phyloP scores from a whole-genome alignment of 257 asterid species.

The Echites panduratus region DNA sequence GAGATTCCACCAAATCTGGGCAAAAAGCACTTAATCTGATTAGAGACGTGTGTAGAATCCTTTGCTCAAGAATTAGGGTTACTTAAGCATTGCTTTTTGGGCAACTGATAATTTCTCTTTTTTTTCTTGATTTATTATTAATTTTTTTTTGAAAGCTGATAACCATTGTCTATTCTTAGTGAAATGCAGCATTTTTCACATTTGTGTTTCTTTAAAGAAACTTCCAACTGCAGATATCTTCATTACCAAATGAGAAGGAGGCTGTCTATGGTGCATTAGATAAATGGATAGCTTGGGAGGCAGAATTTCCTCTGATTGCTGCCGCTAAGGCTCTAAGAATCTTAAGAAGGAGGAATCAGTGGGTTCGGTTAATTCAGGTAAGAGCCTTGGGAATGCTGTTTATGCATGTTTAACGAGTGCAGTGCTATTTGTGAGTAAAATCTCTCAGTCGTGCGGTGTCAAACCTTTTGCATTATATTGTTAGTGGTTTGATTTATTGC shows the following conservation, averaged over 20 bases:
- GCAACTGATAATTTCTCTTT: not conserved
- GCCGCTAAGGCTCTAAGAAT: slow-evolving; percentile 87
- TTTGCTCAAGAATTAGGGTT: not conserved
- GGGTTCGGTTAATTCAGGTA: slow-evolving; percentile 79
- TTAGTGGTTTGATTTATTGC: not conserved
- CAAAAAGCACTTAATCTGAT: slow-evolving; percentile 73
- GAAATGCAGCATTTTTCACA: not conserved
- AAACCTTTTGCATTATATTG: not conserved
- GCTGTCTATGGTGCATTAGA: slow-evolving; percentile 74
- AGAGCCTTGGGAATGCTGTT: slow-evolving; percentile 9
- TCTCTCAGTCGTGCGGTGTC: not conserved
- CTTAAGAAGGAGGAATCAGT: slow-evolving; percentile 58
- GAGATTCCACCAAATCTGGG: slow-evolving; percentile 81
- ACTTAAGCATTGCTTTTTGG: not conserved
- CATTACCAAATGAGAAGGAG: slow-evolving; percentile 80
- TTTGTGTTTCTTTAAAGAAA: not conserved
- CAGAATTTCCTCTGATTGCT: slow-evolving; percentile 88
- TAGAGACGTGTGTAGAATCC: slow-evolving; percentile 42
- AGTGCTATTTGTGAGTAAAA: not conserved
- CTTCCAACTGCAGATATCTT: slow-evolving; percentile 47
- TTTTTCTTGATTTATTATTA: no score
- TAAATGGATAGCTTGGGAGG: slow-evolving; percentile 93
- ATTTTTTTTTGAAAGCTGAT: not conserved
- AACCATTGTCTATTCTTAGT: not conserved
- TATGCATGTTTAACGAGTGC: not conserved